Conservation (phyloP, 306 rosid genomes). For the Luffa aegyptiaca region DNA sequence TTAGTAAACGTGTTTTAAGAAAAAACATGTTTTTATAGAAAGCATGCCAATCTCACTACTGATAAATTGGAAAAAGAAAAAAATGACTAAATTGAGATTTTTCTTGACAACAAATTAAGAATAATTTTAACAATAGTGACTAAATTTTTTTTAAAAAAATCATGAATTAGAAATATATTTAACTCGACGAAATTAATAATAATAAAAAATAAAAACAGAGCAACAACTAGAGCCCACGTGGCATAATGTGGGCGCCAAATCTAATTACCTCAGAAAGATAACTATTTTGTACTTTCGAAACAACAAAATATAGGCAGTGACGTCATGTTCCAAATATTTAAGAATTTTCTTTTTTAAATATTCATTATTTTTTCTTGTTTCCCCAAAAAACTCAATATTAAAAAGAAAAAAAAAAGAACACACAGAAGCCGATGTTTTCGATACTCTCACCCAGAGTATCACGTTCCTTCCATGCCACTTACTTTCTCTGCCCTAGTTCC, state of each 20-base stretch:
- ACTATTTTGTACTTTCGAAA: not conserved
- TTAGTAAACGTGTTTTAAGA: too few relatives aligned
- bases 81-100: too few relatives aligned
- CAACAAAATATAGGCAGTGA: not conserved
- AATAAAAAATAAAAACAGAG: not conserved
- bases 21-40: too few relatives aligned
- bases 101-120: too few relatives aligned
- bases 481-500: not conserved
- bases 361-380: not conserved
- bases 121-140: too few relatives aligned
- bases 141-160: too few relatives aligned
- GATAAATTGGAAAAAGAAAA: too few relatives aligned
- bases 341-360: not conserved
- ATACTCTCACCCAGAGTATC: not conserved
- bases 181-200: too few relatives aligned
- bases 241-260: constrained; percentile 1
- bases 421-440: not conserved
- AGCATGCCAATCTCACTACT: too few relatives aligned
- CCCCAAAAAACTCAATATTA: not conserved
- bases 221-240: not conserved
- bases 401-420: not conserved
- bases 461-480: not conserved
- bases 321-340: not conserved
- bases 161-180: too few relatives aligned
- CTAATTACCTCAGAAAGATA: not conserved